Conservation (phyloP, 2,329 filamentous ascomycete species). For the Xylaria sp. region DNA sequence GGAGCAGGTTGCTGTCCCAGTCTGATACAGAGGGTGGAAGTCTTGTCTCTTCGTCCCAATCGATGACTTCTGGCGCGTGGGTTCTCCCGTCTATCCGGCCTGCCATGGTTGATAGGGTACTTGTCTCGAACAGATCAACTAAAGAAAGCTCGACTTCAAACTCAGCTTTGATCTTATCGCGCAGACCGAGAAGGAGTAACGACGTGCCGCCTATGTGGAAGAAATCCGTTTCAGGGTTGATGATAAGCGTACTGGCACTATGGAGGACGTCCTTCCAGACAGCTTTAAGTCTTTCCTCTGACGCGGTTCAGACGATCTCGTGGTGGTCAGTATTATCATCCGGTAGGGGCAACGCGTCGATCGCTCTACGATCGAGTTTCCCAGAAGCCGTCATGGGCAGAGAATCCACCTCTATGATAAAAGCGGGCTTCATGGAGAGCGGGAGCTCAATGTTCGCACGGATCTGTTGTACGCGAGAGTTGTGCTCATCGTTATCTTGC, state of each 20-base stretch:
- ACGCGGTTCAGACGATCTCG: not conserved
- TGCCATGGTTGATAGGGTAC: not conserved
- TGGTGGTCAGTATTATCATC: not conserved
- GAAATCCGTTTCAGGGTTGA: constrained; percentile 8
- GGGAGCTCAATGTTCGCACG: constrained; percentile 6
- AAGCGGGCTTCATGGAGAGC: constrained; percentile 5
- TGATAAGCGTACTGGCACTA: not conserved
- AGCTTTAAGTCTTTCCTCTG: not conserved
- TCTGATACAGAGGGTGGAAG: not conserved
- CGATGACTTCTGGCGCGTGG: not conserved
- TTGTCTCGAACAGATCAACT: not conserved
- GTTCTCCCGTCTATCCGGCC: not conserved
- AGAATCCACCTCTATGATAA: not conserved
- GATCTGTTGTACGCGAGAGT: not conserved
- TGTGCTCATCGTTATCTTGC: not conserved
- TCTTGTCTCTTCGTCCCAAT: not conserved
- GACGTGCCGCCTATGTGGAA: constrained; percentile 16
- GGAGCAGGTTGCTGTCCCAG: not conserved
- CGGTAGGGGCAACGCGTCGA: not conserved
- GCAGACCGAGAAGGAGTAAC: not conserved
- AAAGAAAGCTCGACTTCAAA: not conserved
- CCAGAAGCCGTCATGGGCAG: constrained; percentile 3
- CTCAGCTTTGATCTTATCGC: not conserved
- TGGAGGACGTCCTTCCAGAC: not conserved
- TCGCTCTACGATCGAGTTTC: constrained; percentile 7